These are phyloP conservation scores for Monosporascus sp. DNA, from an alignment of 2,329 filamentous ascomycete species.

Conservation along the genomic window DNA sequence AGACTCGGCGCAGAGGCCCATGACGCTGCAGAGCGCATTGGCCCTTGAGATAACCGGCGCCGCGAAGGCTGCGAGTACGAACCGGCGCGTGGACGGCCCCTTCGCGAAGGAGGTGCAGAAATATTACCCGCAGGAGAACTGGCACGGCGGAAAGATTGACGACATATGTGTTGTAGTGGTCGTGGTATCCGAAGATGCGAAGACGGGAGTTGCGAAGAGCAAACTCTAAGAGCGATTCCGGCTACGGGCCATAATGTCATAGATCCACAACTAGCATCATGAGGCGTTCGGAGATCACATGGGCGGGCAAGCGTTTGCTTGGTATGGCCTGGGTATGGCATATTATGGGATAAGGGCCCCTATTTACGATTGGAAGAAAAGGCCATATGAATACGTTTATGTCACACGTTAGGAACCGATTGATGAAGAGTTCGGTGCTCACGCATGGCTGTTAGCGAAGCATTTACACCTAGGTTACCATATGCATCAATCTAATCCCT, in stretches of 20 bases:
- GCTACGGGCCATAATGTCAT: too few relatives aligned
- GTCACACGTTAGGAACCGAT: not conserved
- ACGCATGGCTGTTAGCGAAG: not conserved
- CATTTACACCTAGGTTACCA: not conserved
- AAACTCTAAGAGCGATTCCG: conserved; percentile 16
- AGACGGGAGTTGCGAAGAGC: conserved; percentile 16
- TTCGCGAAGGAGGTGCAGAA: conserved; percentile 93
- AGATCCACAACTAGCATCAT: not conserved
- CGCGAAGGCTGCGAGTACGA: conserved; percentile 79
- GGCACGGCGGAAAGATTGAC: conserved; percentile 89
- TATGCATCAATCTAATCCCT: not conserved
- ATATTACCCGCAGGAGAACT: conserved; percentile 79
- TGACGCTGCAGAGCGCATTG: conserved; percentile 69
- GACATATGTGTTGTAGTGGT: conserved; percentile 87
- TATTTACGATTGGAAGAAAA: not conserved
- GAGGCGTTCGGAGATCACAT: not conserved
- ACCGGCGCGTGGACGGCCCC: conserved; percentile 77
- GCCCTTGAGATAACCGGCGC: conserved; percentile 75
- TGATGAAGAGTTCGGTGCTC: not conserved
- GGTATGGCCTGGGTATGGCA: not conserved
- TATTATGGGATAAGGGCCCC: not conserved
- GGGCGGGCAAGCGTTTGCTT: not conserved
- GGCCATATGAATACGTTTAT: not conserved
- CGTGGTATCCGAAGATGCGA: conserved; percentile 63
- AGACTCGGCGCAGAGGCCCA: conserved; percentile 18